A percentile compares a stretch with the other conserved stretches of the same genome.
Conservation (phyloP, 2,329 filamentous ascomycete genomes). For the Diaporthe helianthi region DNA sequence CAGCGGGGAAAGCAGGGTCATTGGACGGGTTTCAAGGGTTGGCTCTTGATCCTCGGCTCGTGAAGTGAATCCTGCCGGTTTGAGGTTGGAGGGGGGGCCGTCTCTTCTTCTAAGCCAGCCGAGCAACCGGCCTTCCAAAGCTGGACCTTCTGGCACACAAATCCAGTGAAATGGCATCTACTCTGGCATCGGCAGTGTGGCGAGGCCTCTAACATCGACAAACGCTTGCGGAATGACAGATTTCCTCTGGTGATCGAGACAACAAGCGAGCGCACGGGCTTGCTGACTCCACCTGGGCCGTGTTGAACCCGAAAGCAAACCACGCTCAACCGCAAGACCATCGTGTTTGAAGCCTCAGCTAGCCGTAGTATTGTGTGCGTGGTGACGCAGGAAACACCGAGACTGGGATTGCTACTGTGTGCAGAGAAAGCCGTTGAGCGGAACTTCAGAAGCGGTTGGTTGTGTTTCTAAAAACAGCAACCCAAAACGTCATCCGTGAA, state of each 20-base stretch:
- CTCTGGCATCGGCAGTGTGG: not conserved
- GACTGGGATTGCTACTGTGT: not conserved
- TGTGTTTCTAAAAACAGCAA: constrained; percentile 24
- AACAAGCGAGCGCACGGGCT: not conserved
- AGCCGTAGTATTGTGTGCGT: not conserved
- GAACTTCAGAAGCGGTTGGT: not conserved
- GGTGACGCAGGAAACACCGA: not conserved
- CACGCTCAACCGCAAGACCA: not conserved
- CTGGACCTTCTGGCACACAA: not conserved
- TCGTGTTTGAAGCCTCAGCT: not conserved
- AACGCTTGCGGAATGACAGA: not conserved
- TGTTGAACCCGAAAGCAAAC: not conserved
- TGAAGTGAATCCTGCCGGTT: constrained; percentile 11
- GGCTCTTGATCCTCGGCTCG: not conserved
- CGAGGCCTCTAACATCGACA: not conserved
- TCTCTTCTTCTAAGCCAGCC: not conserved
- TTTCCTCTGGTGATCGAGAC: not conserved
- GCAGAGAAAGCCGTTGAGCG: constrained; percentile 17
- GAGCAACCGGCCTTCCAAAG: not conserved
- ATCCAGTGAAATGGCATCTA: not conserved
- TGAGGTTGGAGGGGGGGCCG: not conserved
- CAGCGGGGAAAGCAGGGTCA: not conserved
- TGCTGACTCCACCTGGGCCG: not conserved
- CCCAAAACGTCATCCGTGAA: not conserved
- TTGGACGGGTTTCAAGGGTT: not conserved